These are phyloP conservation scores for Persicaria tinctoria DNA, from an alignment of 148 eudicot species.

Conservation along the genomic window DNA sequence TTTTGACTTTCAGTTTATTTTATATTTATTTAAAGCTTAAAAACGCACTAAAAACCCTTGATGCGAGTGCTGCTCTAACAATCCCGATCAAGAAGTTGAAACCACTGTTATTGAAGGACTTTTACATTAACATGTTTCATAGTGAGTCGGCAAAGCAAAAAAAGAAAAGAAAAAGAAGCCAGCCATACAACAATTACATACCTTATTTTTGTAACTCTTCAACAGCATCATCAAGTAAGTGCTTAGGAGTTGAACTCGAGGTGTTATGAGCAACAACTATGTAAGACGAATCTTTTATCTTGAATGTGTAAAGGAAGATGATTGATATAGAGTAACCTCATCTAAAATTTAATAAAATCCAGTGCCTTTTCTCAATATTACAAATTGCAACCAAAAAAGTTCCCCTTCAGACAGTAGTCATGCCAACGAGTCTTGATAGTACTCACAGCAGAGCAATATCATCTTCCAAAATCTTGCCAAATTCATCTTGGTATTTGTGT, in stretches of 20 bases:
- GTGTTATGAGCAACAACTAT: conserved; percentile 71
- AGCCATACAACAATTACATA: conserved; percentile 11
- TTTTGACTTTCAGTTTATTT: too few species aligned
- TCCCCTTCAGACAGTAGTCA: conserved; percentile 68
- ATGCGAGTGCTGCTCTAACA: too few species aligned
- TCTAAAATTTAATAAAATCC: too few species aligned
- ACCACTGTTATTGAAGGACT: too few species aligned
- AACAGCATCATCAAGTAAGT: conserved; percentile 62
- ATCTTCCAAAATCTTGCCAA: conserved; percentile 77
- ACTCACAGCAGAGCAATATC: conserved; percentile 52
- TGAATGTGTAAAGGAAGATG: conserved; percentile 12
- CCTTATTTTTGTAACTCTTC: conserved; percentile 83
- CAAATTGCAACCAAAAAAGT: neutral
- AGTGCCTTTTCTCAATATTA: neutral
- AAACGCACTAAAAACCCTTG: too few species aligned
- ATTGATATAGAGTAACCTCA: neutral
- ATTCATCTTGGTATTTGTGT: conserved; percentile 81
- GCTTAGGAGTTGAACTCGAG: conserved; percentile 85
- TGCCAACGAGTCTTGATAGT: conserved; percentile 81
- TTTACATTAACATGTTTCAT: too few species aligned
- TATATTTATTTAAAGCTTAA: too few species aligned
- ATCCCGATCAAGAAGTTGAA: too few species aligned
- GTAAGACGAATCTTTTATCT: conserved; percentile 78
- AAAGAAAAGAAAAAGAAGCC: neutral
- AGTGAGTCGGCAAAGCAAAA: neutral